Percentiles rank a stretch among this genome's conserved stretches.
Conservation (phyloP, 2,329 filamentous ascomycete species). For the Fragosphaeria purpurea region DNA sequence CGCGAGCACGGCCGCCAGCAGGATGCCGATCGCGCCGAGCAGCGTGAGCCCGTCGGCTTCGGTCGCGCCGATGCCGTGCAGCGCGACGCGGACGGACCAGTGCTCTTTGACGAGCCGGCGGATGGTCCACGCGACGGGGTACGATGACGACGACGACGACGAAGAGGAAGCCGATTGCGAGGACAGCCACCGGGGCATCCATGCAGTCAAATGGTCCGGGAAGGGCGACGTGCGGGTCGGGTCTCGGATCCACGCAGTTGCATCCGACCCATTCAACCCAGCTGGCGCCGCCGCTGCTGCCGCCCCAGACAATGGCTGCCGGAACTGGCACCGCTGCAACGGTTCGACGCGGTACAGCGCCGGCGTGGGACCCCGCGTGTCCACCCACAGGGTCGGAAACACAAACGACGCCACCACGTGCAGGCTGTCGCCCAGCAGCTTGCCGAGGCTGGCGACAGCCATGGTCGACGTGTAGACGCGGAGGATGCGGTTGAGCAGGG, state of each 20-base stretch:
- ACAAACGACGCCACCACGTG: slow-evolving; percentile 54
- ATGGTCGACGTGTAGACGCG: slow-evolving; percentile 74
- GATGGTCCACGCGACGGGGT: slow-evolving; percentile 35
- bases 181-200: slow-evolving; percentile 5
- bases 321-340: slow-evolving; percentile 27
- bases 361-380: slow-evolving; percentile 22
- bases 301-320: not conserved
- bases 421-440: slow-evolving; percentile 62
- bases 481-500: slow-evolving; percentile 71
- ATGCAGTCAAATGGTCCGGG: slow-evolving; percentile 27
- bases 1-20: slow-evolving; percentile 43
- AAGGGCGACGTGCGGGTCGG: slow-evolving; percentile 27
- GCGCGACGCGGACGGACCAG: slow-evolving; percentile 38
- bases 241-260: slow-evolving; percentile 17
- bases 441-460: slow-evolving; percentile 66
- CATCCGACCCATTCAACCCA: not conserved
- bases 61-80: slow-evolving; percentile 41
- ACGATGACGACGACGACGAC: slow-evolving; percentile 16
- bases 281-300: slow-evolving; percentile 12
- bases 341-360: slow-evolving; percentile 35
- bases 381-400: slow-evolving; percentile 62
- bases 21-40: slow-evolving; percentile 44
- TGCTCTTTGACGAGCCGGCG: slow-evolving; percentile 40
- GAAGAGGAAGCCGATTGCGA: too few relatives aligned
- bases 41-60: slow-evolving; percentile 41